Conservation (phyloP, 768 basidiomycete genomes). For the Rhodotorula kratochvilovae region DNA sequence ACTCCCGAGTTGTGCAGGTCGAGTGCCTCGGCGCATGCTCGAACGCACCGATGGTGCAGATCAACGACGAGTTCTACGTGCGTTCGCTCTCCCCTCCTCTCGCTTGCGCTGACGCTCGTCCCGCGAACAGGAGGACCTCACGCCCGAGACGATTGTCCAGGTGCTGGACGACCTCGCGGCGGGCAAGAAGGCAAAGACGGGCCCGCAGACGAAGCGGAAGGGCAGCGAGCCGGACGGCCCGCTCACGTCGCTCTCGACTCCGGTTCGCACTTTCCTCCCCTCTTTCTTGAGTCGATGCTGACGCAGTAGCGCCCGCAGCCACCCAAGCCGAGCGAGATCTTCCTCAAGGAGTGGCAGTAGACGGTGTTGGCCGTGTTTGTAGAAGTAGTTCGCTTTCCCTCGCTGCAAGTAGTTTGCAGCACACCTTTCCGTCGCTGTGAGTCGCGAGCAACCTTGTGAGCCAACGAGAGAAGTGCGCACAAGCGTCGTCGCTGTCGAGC, state of each 20-base stretch:
- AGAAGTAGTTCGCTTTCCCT: neutral
- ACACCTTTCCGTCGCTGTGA: too few species aligned
- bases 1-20: conserved; percentile 50
- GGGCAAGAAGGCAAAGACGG: conserved; percentile 84
- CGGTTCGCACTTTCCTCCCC: neutral
- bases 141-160: conserved; percentile 51
- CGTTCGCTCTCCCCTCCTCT: conserved; percentile 45
- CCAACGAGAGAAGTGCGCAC: too few species aligned
- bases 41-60: conserved; percentile 93
- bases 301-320: conserved; percentile 10
- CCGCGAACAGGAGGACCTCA: conserved; percentile 50
- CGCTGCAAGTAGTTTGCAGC: too few species aligned
- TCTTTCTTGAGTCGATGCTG: neutral
- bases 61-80: conserved; percentile 96
- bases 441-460: too few species aligned
- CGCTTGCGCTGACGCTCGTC: neutral
- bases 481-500: too few species aligned
- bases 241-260: conserved; percentile 29
- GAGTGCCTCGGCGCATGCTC: conserved; percentile 98
- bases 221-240: conserved; percentile 32
- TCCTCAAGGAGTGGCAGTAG: conserved; percentile 35
- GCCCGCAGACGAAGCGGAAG: conserved; percentile 59
- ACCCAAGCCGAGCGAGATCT: conserved; percentile 30
- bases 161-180: conserved; percentile 49
- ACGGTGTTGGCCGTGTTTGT: neutral